These are phyloP conservation scores for Microcos paniculata DNA, from an alignment of 345 rosid genomes.

Conservation along the genomic window DNA sequence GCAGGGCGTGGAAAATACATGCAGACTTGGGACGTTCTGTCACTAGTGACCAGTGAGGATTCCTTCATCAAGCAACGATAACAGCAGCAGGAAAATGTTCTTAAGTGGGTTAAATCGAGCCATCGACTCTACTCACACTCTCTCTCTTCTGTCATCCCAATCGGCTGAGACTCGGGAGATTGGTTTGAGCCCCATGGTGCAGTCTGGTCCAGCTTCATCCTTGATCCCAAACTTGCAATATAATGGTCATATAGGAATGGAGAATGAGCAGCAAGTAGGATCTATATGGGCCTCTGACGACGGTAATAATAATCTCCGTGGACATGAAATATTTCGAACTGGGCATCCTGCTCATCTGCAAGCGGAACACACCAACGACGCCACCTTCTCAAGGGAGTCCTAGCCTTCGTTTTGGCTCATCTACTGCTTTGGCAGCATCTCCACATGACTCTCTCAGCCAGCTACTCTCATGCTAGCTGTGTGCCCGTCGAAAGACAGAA, in stretches of 20 bases:
- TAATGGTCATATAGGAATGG: constrained; percentile 26
- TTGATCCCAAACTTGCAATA: constrained; percentile 40
- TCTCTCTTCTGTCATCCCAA: constrained; percentile 90
- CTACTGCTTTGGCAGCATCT: no score
- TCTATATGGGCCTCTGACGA: constrained; percentile 32
- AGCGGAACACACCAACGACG: constrained; percentile 41
- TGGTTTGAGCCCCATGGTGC: constrained; percentile 41
- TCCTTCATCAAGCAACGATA: constrained; percentile 22
- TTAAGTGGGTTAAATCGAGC: constrained; percentile 27
- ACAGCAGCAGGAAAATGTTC: constrained; percentile 41
- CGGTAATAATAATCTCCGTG: constrained; percentile 25
- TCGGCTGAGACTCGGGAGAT: constrained; percentile 37
- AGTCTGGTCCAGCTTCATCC: constrained; percentile 38
- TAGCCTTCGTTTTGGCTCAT: no score
- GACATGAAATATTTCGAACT: constrained; percentile 31
- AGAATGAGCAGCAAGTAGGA: constrained; percentile 27
- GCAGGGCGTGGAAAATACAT: constrained; percentile 77
- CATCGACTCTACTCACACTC: constrained; percentile 50
- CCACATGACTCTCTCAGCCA: no score
- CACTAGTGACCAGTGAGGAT: constrained; percentile 59
- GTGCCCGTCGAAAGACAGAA: no score
- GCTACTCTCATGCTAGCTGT: no score
- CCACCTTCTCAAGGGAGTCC: constrained; percentile 67
- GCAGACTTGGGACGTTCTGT: constrained; percentile 61
- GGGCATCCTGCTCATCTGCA: constrained; percentile 41